Evolutionary conservation across 345 rosid genomes (phyloP), one percentile per base, ranked within the genome.

Genomic region (Citrus sp.): DNA sequence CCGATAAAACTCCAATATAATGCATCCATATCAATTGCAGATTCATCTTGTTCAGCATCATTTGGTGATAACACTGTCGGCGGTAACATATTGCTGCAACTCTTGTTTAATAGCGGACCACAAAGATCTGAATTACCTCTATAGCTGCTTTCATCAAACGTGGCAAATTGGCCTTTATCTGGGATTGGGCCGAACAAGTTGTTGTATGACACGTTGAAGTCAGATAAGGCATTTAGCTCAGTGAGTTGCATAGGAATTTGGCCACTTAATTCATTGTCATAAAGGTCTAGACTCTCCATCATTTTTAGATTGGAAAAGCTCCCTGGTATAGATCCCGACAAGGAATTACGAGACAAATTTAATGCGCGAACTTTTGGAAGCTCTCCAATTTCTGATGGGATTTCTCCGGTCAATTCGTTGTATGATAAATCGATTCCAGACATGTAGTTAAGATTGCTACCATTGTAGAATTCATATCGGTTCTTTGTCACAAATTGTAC

Each of bases 361-460:
- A 79, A 2, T 4, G 82, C 68, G 35, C 77, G 73, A 32, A 79
- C 24, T 61, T 64, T 74, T 73, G 46, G 49, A 1, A 82, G 78
- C 59, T 72, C 27, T 72, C 80, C 82, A 0, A 82, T 76, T 67
- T 64, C 71, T 76, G 58, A 24, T 1, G 82, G 82, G n/a, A 79
- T 76, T 0, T 59, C 49, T 32, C 85, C 78, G 1, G 65, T 80
- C 38, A 80, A 73, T 37, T 83, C 64, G 16, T 76, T 83, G 80
- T 70, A 59, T 14, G 78, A 83, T 25, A 83, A 55, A 72, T 83
- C 83, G 6, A 83, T 14, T 4, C 83, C 83, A 76, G 63, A 4
- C 25, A 66, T 35, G 4, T 66, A 35, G 25, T 37, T 35, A 21
- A 66, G 25, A 34, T 18, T 64, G 25, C 79, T 70, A 63, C 82